Percentiles rank a stretch among this genome's conserved stretches.
phyloP scores from a whole-genome alignment of 164 flowering plant species.

The Stephania yunnanensis region DNA sequence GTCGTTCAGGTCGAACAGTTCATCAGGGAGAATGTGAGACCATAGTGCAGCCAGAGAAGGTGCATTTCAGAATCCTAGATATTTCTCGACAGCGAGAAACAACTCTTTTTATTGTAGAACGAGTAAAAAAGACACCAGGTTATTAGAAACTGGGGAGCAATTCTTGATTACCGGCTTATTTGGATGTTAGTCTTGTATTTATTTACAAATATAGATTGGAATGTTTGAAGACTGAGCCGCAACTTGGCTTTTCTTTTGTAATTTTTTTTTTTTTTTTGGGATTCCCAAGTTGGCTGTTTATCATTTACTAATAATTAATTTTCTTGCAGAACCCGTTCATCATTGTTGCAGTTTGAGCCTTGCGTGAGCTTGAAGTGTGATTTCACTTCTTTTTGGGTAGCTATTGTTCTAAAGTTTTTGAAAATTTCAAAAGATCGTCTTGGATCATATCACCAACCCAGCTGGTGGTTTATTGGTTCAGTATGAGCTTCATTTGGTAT shows the following conservation, averaged over 20 bases:
- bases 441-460: too few species aligned
- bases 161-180: not conserved
- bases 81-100: not conserved
- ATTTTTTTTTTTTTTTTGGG: too few species aligned
- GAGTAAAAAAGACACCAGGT: not conserved
- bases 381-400: too few species aligned
- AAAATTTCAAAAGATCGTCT: too few species aligned
- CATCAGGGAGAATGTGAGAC: slow-evolving; percentile 66
- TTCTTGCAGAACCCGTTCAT: not conserved
- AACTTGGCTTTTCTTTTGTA: not conserved
- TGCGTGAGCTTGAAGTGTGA: too few species aligned
- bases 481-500: too few species aligned
- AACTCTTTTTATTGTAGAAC: not conserved
- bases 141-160: not conserved
- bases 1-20: slow-evolving; percentile 67
- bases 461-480: too few species aligned
- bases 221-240: not conserved
- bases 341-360: not conserved
- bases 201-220: not conserved
- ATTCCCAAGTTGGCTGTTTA: not conserved
- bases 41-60: slow-evolving; percentile 16
- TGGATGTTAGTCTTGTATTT: not conserved
- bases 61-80: not conserved
- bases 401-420: too few species aligned
- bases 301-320: not conserved